Base-by-base conservation (phyloP, 1,284 basidiomycete species). In the Leccinum huronense region DNA sequence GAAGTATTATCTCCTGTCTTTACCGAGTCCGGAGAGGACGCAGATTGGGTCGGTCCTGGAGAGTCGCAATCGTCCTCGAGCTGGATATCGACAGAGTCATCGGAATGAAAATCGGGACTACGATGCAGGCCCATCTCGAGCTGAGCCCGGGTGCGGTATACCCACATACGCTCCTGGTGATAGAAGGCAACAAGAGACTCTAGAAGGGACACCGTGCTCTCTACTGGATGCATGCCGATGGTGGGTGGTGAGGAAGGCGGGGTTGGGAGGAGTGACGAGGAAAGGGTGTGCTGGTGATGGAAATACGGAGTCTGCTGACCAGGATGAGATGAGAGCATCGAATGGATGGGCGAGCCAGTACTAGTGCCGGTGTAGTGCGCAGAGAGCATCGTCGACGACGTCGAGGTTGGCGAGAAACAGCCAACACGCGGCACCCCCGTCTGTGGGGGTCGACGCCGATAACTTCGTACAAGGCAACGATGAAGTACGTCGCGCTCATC, bases 401-500 rank as follows among this genome's bases (percentile, higher is more conserved):
- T 56, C 66, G 34, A 34, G 40, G 57, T 60, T 57, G 63, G 10
- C 55, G 48, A 58, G 14, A 16, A 31, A 34, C 27, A 42, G 10
- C 19, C 61, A n/a, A 30, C 4, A 55, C 42, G 60, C 48, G 1
- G 31, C 59, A 63, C 72, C 69, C 38, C 68, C 67, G 19, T 45
- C 16, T 60, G 55, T 63, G 65, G 73, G 71, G 70, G 69, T 73
- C 59, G 14, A 56, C 36, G 14, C 57, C 2, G 71, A 72, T 73
- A 64, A 40, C 14, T 40, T 40, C 6, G 0, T 27, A 27, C 23
- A 27, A 27, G 23, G 16, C 48, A n/a, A 8, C 27, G 23, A 97
- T 97, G 95, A 96, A 95, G 80, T 95, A 97, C 76, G 89, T 98
- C 69, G 97, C 93, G 2, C 82, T 99, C 63, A 87, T 99, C 58